These are phyloP conservation scores for Yamadazyma diddensiae DNA, from an alignment of 1,139 yeast species.

Conservation along the genomic window DNA sequence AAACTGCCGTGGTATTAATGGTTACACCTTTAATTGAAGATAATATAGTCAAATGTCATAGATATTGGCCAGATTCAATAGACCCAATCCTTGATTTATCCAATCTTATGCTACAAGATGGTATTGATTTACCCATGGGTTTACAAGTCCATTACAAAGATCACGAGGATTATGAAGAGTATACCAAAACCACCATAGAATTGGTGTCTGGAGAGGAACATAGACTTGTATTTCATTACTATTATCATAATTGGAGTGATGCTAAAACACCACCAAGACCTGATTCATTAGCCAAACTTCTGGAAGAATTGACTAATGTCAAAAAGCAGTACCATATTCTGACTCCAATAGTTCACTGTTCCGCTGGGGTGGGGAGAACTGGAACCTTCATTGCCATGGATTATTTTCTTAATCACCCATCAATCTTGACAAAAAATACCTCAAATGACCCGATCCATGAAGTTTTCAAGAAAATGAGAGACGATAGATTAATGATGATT, in stretches of 20 bases:
- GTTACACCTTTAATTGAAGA: constrained; percentile 75
- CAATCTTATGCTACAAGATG: constrained; percentile 18
- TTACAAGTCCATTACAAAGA: constrained; percentile 20
- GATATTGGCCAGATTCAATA: constrained; percentile 63
- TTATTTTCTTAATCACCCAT: constrained; percentile 37
- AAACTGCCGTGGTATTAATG: constrained; percentile 69
- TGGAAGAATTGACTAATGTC: constrained; percentile 21
- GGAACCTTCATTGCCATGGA: constrained; percentile 77
- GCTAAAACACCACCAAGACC: constrained; percentile 45
- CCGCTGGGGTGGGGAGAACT: constrained; percentile 84
- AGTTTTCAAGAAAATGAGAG: constrained; percentile 46
- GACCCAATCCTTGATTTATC: constrained; percentile 21
- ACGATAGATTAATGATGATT: constrained; percentile 64
- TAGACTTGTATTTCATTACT: constrained; percentile 49
- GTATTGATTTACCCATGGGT: constrained; percentile 20
- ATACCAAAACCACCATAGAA: constrained; percentile 27
- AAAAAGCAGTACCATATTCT: constrained; percentile 13
- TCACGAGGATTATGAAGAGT: constrained; percentile 18
- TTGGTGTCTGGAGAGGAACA: constrained; percentile 19
- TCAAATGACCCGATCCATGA: constrained; percentile 24
- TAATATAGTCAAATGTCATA: constrained; percentile 60
- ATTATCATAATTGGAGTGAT: constrained; percentile 59
- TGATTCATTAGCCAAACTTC: constrained; percentile 34
- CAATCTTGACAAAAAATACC: constrained; percentile 14
- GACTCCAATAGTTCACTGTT: constrained; percentile 62